Evolutionary conservation across 345 rosid species (phyloP), one percentile per base, ranked within the genome.

Genomic region (Draba incana): DNA sequence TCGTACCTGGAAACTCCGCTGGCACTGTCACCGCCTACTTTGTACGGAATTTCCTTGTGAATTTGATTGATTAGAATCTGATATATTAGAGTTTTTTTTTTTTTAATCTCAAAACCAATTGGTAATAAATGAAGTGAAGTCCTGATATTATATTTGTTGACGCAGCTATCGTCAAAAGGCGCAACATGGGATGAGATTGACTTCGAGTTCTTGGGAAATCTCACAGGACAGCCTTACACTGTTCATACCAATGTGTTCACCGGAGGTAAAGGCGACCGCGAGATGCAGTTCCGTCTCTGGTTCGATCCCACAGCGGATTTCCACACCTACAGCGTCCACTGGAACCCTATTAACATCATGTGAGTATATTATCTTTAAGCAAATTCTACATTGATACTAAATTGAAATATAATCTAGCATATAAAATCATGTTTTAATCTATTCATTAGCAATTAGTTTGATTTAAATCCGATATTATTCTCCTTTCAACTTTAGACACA

Each of bases 191-290:
- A 88, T 47, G 94, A 85, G 75, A 88, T 88, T 50, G 94, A 86
- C 57, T 86, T 88, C 48, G 94, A 88, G 50, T 88, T 88, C 78
- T 51, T 85, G 54, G 93, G 90, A 8, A 88, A 88, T 69, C 8
- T 68, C 46, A 76, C 81, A n/a, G 87, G 85, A 6, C 75, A 84
- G 2, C 90, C 93, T 51, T 85, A 84, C 48, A 84, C 78, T 55
- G 66, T 85, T 10, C 93, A 87, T 62, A 87, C 87, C 6, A 87
- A 87, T 59, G 88, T 87, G 14, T 85, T 66, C 64, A 78, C 81
- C 41, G 81, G 82, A 69, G 93, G 87, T 15, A 80, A 79, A 74
- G 90, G 93, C 2, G 12, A 80, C 52, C 80, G 84, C 1, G 93
- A 87, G 72, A 87, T 85, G 48, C 88, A 85, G 43, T 82, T 87